A percentile compares a stretch with the other conserved stretches of the same genome.
Evolutionary conservation across 495 filamentous ascomycete genomes (phyloP).

Genomic region (Aspergillus heteromorphus): DNA sequence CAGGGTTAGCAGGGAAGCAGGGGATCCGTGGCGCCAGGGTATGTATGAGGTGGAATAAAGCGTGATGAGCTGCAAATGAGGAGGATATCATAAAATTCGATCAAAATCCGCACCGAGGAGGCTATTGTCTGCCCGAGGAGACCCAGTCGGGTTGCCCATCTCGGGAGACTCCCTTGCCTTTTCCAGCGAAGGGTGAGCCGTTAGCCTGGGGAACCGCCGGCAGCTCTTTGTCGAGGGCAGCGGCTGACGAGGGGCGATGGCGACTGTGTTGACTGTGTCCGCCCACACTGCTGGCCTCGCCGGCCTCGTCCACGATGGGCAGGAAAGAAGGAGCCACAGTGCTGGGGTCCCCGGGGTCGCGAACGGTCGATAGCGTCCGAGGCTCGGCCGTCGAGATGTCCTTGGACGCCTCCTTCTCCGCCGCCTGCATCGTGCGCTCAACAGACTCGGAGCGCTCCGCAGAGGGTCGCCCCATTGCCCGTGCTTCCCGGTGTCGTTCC

Average conservation of each 20-base stretch:
- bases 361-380: conserved; percentile 46
- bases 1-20: conserved; percentile 14
- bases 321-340: conserved; percentile 59
- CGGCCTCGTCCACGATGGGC: conserved; percentile 90
- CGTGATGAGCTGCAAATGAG: conserved; percentile 12
- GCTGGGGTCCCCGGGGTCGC: conserved; percentile 49
- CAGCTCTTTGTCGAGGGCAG: conserved; percentile 46
- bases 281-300: conserved; percentile 70
- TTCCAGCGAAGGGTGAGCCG: conserved; percentile 14
- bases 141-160: conserved; percentile 7
- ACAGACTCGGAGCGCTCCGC: conserved; percentile 38
- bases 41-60: conserved; percentile 10
- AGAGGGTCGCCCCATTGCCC: conserved; percentile 18
- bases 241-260: conserved; percentile 21
- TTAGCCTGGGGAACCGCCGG: conserved; percentile 43
- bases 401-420: conserved; percentile 48
- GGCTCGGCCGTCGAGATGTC: conserved; percentile 51
- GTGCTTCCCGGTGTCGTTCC: conserved; percentile 52
- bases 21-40: conserved; percentile 9
- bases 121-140: conserved; percentile 5
- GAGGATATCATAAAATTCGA: conserved; percentile 19
- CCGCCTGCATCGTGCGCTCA: conserved; percentile 43
- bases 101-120: conserved; percentile 3
- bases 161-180: conserved; percentile 24
- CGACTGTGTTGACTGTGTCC: conserved; percentile 42